Conservation (phyloP, 164 flowering plant genomes). For the Vitis riparia region DNA sequence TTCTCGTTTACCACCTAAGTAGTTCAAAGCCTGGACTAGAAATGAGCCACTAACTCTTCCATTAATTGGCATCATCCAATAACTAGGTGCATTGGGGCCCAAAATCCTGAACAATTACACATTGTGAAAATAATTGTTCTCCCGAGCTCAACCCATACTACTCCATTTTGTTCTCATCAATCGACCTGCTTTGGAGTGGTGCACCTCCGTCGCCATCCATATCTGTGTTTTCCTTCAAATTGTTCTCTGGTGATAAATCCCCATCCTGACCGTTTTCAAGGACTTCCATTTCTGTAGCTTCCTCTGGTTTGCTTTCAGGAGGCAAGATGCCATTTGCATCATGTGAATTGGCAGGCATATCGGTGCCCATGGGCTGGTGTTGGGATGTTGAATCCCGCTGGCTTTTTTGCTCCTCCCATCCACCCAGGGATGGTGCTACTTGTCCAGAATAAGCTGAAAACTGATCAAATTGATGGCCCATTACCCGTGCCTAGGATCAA, state of each 20-base stretch:
- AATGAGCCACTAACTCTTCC: too few species aligned
- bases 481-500: conserved; percentile 28
- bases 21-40: background rate
- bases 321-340: conserved; percentile 10
- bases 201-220: conserved; percentile 2
- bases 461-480: conserved; percentile 21
- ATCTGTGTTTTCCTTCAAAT: conserved; percentile 15
- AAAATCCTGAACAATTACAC: background rate
- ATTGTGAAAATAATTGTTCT: background rate
- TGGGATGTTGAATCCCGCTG: conserved; percentile 3
- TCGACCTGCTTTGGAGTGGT: conserved; percentile 11
- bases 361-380: conserved; percentile 11
- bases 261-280: conserved; percentile 16
- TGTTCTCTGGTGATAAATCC: conserved; percentile 12
- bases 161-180: conserved; percentile 22
- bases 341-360: background rate
- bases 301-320: conserved; percentile 12
- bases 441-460: conserved; percentile 21
- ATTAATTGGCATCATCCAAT: too few species aligned
- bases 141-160: conserved; percentile 11
- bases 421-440: conserved; percentile 10
- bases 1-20: background rate
- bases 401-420: conserved; percentile 14
- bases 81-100: background rate
- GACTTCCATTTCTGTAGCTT: conserved; percentile 14